Conservation (phyloP, 2,329 filamentous ascomycete species). For the Diaporthe nobilis region DNA sequence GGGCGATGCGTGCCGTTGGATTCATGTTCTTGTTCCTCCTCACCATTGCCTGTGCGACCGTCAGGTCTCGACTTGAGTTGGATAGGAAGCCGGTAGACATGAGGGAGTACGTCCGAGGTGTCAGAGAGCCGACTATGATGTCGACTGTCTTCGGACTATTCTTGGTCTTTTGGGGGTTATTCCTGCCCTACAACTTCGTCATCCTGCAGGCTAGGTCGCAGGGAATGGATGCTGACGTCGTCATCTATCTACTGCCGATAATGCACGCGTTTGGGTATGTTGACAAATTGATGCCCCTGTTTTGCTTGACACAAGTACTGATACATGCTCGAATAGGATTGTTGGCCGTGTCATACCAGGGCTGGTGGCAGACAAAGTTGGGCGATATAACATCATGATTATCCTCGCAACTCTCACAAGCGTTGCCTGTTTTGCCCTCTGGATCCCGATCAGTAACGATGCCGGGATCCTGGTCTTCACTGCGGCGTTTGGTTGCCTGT, state of each 20-base stretch:
- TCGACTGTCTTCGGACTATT: slow-evolving; percentile 52
- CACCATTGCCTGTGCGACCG: slow-evolving; percentile 51
- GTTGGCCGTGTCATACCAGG: slow-evolving; percentile 51
- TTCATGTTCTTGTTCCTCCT: slow-evolving; percentile 55
- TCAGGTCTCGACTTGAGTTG: slow-evolving; percentile 48
- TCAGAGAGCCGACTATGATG: slow-evolving; percentile 51
- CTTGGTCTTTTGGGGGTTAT: slow-evolving; percentile 54
- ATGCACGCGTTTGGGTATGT: slow-evolving; percentile 52
- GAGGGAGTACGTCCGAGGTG: slow-evolving; percentile 49
- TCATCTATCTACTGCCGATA: slow-evolving; percentile 55
- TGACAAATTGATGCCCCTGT: background rate
- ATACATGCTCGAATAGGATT: background rate
- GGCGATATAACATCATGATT: slow-evolving; percentile 65
- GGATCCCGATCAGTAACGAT: slow-evolving; percentile 64
- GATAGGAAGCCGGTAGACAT: slow-evolving; percentile 47
- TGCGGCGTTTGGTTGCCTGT: slow-evolving; percentile 78
- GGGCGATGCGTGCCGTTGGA: slow-evolving; percentile 56
- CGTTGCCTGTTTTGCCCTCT: slow-evolving; percentile 62
- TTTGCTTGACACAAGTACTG: background rate
- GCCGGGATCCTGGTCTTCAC: slow-evolving; percentile 75
- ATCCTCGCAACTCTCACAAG: slow-evolving; percentile 65
- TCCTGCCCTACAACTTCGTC: slow-evolving; percentile 55
- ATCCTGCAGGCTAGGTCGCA: slow-evolving; percentile 49
- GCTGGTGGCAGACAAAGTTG: slow-evolving; percentile 53
- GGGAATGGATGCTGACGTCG: slow-evolving; percentile 49